Percentiles rank a stretch among this genome's conserved stretches.
Evolutionary conservation across 2,329 filamentous ascomycete genomes (phyloP).

Genomic region (Clarireedia paspali): DNA sequence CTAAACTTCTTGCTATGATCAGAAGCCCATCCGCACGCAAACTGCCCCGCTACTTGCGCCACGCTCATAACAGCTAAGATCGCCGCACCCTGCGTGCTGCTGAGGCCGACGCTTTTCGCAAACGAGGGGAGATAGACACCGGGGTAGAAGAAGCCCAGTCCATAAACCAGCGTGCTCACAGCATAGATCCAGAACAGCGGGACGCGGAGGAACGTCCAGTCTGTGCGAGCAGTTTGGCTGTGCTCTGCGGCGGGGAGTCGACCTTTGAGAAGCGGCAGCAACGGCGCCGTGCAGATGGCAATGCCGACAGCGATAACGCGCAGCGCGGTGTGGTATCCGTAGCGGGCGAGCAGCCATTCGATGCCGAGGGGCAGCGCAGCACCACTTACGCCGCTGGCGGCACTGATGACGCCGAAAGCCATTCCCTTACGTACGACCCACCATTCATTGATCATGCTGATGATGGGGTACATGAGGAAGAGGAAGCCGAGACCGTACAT

Average conservation of each 20-base stretch:
- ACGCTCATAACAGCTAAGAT: slow-evolving; percentile 43
- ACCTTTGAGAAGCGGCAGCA: slow-evolving; percentile 35
- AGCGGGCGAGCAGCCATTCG: slow-evolving; percentile 26
- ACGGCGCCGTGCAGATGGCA: slow-evolving; percentile 34
- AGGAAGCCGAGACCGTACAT: slow-evolving; percentile 52
- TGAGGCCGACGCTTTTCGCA: slow-evolving; percentile 45
- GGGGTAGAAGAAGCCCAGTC: slow-evolving; percentile 47
- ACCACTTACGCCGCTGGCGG: neutral
- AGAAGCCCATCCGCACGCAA: slow-evolving; percentile 42
- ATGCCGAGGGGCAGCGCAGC: neutral
- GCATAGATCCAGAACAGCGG: slow-evolving; percentile 41
- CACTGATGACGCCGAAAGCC: neutral
- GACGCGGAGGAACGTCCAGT: slow-evolving; percentile 35
- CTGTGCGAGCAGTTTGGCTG: slow-evolving; percentile 16
- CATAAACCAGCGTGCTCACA: slow-evolving; percentile 43
- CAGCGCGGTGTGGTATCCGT: slow-evolving; percentile 36
- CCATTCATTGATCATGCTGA: slow-evolving; percentile 55
- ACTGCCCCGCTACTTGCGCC: slow-evolving; percentile 40
- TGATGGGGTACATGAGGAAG: slow-evolving; percentile 47
- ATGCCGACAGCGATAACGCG: slow-evolving; percentile 34
- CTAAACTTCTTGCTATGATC: slow-evolving; percentile 35
- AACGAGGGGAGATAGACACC: slow-evolving; percentile 44
- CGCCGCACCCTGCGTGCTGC: slow-evolving; percentile 53
- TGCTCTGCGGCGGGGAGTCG: slow-evolving; percentile 35
- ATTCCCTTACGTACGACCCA: slow-evolving; percentile 48